Evolutionary conservation across 345 rosid genomes (phyloP).

Genomic region (Turnera subulata): DNA sequence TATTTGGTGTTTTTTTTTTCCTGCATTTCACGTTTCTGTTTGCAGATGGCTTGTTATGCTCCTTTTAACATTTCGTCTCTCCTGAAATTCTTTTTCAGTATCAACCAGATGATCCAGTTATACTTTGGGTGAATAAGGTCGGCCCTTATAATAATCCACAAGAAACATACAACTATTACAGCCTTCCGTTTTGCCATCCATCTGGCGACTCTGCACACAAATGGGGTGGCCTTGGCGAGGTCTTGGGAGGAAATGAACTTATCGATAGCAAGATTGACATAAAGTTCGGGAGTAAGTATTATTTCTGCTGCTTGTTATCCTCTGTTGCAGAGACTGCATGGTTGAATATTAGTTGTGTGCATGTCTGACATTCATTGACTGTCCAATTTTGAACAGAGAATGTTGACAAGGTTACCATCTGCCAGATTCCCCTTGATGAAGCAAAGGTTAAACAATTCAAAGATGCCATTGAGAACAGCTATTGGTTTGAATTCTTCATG

Average conservation of each 20-base stretch:
- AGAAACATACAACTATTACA: slow-evolving; percentile 97
- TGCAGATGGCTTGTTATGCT: neutral
- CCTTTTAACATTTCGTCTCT: slow-evolving; percentile 10
- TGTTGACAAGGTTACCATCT: slow-evolving; percentile 56
- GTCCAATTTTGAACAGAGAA: slow-evolving; percentile 38
- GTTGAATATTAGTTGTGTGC: slow-evolving; percentile 1
- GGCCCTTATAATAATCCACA: slow-evolving; percentile 99
- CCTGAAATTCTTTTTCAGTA: slow-evolving; percentile 41
- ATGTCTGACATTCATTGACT: neutral
- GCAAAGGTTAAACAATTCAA: slow-evolving; percentile 69
- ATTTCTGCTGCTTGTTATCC: slow-evolving; percentile 2
- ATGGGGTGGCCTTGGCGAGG: slow-evolving; percentile 99
- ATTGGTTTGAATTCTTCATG: slow-evolving; percentile 93
- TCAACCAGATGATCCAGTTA: slow-evolving; percentile 70
- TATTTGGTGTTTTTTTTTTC: neutral
- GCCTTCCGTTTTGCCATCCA: slow-evolving; percentile 91
- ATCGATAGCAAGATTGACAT: slow-evolving; percentile 85
- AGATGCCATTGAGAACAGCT: slow-evolving; percentile 84
- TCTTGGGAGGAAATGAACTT: slow-evolving; percentile 98
- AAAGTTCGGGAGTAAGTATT: slow-evolving; percentile 78
- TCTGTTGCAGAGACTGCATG: slow-evolving; percentile 3
- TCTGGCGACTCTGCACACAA: slow-evolving; percentile 67
- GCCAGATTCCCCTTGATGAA: slow-evolving; percentile 61
- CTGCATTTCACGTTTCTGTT: neutral
- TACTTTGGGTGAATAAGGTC: slow-evolving; percentile 97